Evolutionary conservation across 768 basidiomycete genomes (phyloP).

Genomic region (Baorangia bicolor): DNA sequence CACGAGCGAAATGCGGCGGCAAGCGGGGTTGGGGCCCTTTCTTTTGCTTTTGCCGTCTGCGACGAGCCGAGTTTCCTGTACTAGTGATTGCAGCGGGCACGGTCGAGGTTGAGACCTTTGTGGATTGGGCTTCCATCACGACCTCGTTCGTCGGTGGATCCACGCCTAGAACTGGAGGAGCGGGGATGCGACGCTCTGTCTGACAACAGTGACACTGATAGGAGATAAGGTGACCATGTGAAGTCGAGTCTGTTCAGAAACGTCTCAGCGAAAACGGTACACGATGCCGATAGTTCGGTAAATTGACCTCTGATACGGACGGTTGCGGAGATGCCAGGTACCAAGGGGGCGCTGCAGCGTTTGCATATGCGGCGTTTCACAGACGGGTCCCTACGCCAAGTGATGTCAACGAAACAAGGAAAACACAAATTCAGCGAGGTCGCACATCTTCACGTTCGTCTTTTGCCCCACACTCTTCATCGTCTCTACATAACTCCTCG

Average conservation of each 20-base stretch:
- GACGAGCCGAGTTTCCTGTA: neutral
- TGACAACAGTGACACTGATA: constrained; percentile 62
- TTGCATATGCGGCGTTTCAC: constrained; percentile 83
- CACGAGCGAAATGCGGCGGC: constrained; percentile 63
- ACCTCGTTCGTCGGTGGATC: neutral
- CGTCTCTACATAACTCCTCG: constrained; percentile 58
- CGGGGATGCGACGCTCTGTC: constrained; percentile 63
- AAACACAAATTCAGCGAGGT: neutral
- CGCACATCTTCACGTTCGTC: constrained; percentile 75
- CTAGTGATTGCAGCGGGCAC: neutral
- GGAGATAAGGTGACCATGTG: constrained; percentile 54
- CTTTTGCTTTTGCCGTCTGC: constrained; percentile 7
- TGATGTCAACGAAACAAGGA: neutral
- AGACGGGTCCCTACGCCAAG: constrained; percentile 78
- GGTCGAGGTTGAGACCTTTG: neutral
- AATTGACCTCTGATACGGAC: constrained; percentile 65
- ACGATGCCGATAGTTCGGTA: neutral
- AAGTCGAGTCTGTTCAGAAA: constrained; percentile 35
- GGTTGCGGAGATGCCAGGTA: constrained; percentile 65
- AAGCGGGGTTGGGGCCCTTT: constrained; percentile 36
- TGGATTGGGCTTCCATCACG: neutral
- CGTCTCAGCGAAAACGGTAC: constrained; percentile 17
- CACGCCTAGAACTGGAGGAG: constrained; percentile 44
- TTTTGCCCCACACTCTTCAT: constrained; percentile 76
- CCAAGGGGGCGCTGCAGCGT: constrained; percentile 58